Conservation (phyloP, 2,329 filamentous ascomycete genomes). For the Aspergillus neoniger region DNA sequence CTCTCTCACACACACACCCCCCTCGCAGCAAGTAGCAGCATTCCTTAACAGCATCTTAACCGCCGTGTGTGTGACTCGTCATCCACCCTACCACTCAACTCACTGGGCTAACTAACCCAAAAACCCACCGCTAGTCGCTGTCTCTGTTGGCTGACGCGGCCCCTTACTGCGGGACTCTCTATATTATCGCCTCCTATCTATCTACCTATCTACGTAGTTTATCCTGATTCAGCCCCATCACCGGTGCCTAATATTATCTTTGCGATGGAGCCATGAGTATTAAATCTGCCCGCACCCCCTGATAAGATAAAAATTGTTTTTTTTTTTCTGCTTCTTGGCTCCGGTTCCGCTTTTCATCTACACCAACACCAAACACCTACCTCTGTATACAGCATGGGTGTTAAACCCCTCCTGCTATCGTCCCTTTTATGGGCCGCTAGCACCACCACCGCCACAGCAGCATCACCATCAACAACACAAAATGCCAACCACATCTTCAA, state of each 20-base stretch:
- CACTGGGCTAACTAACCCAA: not conserved
- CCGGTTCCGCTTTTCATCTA: not conserved
- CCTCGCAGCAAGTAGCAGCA: not conserved
- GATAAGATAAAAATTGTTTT: too few species aligned
- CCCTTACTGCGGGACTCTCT: not conserved
- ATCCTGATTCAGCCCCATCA: not conserved
- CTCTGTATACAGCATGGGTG: not conserved
- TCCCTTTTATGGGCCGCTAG: not conserved
- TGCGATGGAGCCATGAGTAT: too few species aligned
- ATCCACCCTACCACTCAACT: too few species aligned
- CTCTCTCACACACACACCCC: not conserved
- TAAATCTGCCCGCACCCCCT: too few species aligned
- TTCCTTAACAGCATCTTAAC: not conserved
- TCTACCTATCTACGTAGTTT: too few species aligned
- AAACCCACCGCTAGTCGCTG: not conserved
- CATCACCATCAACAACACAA: not conserved
- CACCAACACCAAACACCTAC: not conserved
- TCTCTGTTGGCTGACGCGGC: not conserved
- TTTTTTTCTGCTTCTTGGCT: too few species aligned
- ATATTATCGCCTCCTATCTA: too few species aligned
- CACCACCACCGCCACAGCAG: not conserved
- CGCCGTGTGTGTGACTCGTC: not conserved
- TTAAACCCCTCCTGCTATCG: not conserved
- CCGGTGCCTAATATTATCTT: not conserved
- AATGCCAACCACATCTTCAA: constrained; percentile 72